Percentiles rank a stretch among this genome's conserved stretches.
phyloP scores from a whole-genome alignment of 257 asterid species.

The Scutellaria barbata region DNA sequence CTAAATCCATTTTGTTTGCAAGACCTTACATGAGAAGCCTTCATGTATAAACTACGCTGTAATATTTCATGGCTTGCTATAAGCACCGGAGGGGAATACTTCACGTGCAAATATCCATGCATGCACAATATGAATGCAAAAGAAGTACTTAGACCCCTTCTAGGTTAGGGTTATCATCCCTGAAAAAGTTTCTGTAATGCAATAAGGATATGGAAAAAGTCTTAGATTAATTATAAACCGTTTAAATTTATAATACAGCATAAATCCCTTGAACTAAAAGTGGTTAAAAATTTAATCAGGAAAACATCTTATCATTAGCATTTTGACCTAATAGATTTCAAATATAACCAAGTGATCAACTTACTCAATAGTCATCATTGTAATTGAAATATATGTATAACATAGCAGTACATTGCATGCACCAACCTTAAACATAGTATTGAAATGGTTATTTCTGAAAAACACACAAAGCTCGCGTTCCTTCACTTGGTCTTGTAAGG shows the following conservation, averaged over 20 bases:
- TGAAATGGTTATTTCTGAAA: conserved; percentile 98
- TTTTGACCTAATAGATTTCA: conserved; percentile 3
- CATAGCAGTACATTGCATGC: conserved; percentile 10
- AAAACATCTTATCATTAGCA: neutral
- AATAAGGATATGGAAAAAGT: conserved; percentile 3
- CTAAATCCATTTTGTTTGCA: conserved; percentile 9
- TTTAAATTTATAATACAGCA: neutral
- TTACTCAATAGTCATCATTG: conserved; percentile 22
- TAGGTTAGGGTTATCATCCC: neutral
- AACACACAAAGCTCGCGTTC: conserved; percentile 94
- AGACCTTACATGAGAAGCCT: conserved; percentile 12
- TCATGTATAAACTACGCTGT: neutral
- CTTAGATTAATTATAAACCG: neutral
- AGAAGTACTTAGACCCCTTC: neutral
- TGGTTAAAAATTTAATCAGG: neutral
- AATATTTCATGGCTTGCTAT: conserved; percentile 19
- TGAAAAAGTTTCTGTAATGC: conserved; percentile 8
- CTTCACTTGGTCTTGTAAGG: conserved; percentile 85
- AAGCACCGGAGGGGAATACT: neutral
- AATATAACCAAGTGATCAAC: conserved; percentile 4
- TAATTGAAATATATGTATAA: conserved; percentile 4
- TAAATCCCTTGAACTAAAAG: conserved; percentile 11
- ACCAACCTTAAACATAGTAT: conserved; percentile 96
- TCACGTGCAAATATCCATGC: conserved; percentile 17
- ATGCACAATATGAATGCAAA: conserved; percentile 16